Base-by-base conservation (phyloP, 768 basidiomycete species). In the Lactarius indigo region DNA sequence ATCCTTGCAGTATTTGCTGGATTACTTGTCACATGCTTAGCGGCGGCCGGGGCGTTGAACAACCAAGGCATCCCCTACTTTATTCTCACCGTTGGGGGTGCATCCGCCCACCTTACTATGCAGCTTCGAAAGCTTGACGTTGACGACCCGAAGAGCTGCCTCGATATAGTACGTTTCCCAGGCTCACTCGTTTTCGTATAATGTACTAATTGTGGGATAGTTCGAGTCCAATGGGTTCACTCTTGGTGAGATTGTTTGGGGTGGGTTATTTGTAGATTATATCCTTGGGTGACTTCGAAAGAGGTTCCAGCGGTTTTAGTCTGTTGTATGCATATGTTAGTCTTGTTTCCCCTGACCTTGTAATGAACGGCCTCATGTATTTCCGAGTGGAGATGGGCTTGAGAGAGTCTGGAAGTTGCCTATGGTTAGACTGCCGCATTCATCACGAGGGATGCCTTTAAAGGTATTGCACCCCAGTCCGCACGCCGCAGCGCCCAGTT, bases 1-100 rank as follows among this genome's bases (percentile, higher is more conserved):
- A 77, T 86, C 61, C 78, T 87, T 18, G 71, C 79, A 15, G 64
- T 75, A 28, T 83, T 87, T 67, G 75, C 73, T 0, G 54, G 63
- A 12, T 18, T 71, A 1, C 70, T 78, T 28, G 60, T 77, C 28
- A 52, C 59, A 23, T 69, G 71, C 20, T 64, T 80, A 12, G 56
- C 71, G 15, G 26, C 70, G 47, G 73, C 74, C 8, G 77, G 76
- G 5, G 30, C 74, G 39, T 63, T 75, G 54, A 77, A 76, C 61
- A 37, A 54, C 13, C 75, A 75, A n/a, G 67, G 72, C 20, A 15
- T 60, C 2, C 55, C 62, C 26, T 70, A 57, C 57, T 70, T 55
- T 44, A 15, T 58, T 1, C 31, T 70, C 20, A 56, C 63, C 6
- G 63, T 59, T 35, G 67, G 47, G 30, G 67, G 67, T 15, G 26